Evolutionary conservation across 345 rosid species (phyloP), one percentile per base, ranked within the genome.

Genomic region (Linum lewisii): DNA sequence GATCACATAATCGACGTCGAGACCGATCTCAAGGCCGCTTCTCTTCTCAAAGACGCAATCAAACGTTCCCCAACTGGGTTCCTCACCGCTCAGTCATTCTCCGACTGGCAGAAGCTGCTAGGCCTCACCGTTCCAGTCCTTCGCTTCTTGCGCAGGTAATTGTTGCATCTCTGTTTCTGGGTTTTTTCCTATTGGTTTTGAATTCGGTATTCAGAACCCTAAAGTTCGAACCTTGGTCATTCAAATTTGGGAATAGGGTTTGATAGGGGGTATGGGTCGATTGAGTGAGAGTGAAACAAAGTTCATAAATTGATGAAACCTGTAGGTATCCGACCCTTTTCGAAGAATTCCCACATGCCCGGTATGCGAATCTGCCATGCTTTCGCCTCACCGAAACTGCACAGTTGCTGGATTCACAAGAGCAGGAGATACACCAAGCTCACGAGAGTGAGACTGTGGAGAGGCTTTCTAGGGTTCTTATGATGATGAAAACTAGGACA

Each of bases 111-210:
- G 62, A 90, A 84, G 66, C 86, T 86, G 63, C 92, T 90, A 45
- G 97, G 97, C 26, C 96, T 94, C 77, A 87, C 97, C 63, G 78
- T 94, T 47, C 99, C 92, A 37, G 96, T 87, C 69, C 84, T 90
- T 42, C 97, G 97, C 58, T 89, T 93, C 70, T 53, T 89, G 57
- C 90, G 99, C 82, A 82, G 99, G 83, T 78, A 37, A n/a, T 34
- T 26, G 21, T 34, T 26, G 19, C 11, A 15, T 6, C n/a, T n/a
- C n/a, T n/a, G n/a, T 24, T 23, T 58, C 47, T 34, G 45, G 45
- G 18, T n/a, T 29, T 3, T 26, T 2, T 2, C 32, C 32, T 26
- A 6, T 26, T 26, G 2, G 32, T 26, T 26, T 2, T 26, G 3
- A 26, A 26, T 26, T 26, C 7, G 34, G 0, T 8, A 29, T 29